Evolutionary conservation across 805 yeast species (phyloP), one percentile per base, ranked within the genome.

Genomic region (Metschnikowia colocasiae): DNA sequence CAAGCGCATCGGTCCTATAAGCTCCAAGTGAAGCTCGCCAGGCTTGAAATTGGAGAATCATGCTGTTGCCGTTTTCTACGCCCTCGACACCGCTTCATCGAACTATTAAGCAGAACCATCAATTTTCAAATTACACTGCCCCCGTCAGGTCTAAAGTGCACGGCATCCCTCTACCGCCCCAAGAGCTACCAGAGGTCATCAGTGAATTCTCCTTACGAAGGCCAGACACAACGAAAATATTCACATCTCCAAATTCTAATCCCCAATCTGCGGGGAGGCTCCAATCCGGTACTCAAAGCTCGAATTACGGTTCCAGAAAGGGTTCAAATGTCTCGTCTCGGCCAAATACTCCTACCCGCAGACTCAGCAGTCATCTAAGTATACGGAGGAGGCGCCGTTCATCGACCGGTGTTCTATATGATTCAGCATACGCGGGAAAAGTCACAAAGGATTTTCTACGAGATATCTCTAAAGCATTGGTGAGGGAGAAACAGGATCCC

Each of bases 381-480:
- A 34, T 49, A 7, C 37, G 58, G n/a, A 42, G 57, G 8, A 45
- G 57, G 16, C 49, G 58, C 19, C 50, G 59, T 18, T 52, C 56
- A 3, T 56, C 59, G 2, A 40, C 53, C 54, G 59, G 43, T 33
- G 53, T 12, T 50, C 22, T 56, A 1, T 68, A 58, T 46, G 67
- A 67, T 19, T 56, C 66, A 0, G 59, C 57, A 6, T 69, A 69
- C 49, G 55, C 55, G 15, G 75, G 75, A 1, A 66, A 71, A 1
- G 57, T 71, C 18, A 69, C 74, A 2, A 59, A 63, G 10, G 73
- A 68, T 43, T 72, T 66, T 35, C 57, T 71, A 32, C 55, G 68
- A 30, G 62, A 62, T 15, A 62, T 70, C 39, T 69, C 75, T 40
- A 56, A 59, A 35, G 67, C 69, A 1, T 59, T 60, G 48, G 46